Evolutionary conservation across 441 rosid species (phyloP).

Genomic region (Pelargonium cotyledonis): DNA sequence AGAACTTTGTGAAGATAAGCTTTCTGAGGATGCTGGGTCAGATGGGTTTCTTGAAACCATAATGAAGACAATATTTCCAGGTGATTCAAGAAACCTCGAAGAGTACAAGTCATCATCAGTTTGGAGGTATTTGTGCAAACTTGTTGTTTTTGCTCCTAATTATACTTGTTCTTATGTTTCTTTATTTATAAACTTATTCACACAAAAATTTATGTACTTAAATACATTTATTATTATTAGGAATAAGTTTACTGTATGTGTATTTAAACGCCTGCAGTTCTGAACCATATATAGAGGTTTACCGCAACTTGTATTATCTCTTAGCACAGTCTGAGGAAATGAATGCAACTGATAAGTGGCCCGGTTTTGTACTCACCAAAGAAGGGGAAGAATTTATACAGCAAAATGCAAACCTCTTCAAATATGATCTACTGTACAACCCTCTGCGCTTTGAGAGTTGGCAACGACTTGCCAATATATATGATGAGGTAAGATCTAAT

Average conservation of each 20-base stretch:
- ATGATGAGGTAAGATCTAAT: slow-evolving; percentile 76
- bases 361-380: slow-evolving; percentile 95
- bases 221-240: slow-evolving; percentile 10
- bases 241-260: slow-evolving; percentile 20
- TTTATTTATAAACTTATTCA: neutral
- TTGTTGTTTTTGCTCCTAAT: slow-evolving; percentile 15
- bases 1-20: slow-evolving; percentile 78
- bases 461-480: slow-evolving; percentile 92
- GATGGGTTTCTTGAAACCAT: slow-evolving; percentile 76
- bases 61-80: slow-evolving; percentile 57
- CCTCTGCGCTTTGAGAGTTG: slow-evolving; percentile 94
- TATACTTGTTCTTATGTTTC: neutral
- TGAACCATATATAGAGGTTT: slow-evolving; percentile 78
- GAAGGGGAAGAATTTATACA: slow-evolving; percentile 99
- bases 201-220: neutral
- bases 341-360: slow-evolving; percentile 98
- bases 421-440: slow-evolving; percentile 86
- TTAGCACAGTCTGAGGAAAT: slow-evolving; percentile 93
- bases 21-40: slow-evolving; percentile 83
- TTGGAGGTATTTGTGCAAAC: slow-evolving; percentile 45
- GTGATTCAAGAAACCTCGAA: slow-evolving; percentile 44
- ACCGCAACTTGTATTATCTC: slow-evolving; percentile 78
- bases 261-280: slow-evolving; percentile 59
- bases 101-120: slow-evolving; percentile 54
- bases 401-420: slow-evolving; percentile 82